Percentiles rank a stretch among this genome's conserved stretches.
Conservation (phyloP, 2,329 filamentous ascomycete genomes). For the Xenosphaeropsis pyriputrescens region DNA sequence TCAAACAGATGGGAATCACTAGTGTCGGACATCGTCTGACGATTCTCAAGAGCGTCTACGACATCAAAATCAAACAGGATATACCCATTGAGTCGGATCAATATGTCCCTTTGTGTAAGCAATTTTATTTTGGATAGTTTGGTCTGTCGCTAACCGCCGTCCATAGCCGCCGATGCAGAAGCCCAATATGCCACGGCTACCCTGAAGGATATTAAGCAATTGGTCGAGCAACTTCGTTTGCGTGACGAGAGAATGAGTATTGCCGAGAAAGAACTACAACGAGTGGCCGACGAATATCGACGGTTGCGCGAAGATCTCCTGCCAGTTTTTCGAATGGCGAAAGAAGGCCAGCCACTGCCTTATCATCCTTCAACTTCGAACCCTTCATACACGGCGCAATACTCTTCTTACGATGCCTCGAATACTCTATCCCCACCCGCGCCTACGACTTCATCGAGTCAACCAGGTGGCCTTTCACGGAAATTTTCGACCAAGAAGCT, state of each 20-base stretch:
- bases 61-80: constrained; percentile 88
- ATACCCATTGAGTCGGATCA: constrained; percentile 84
- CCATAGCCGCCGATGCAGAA: constrained; percentile 72
- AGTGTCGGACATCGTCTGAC: constrained; percentile 92
- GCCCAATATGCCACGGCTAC: constrained; percentile 77
- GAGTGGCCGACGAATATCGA: constrained; percentile 77
- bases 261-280: constrained; percentile 69
- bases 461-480: constrained; percentile 44
- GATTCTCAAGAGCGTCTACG: constrained; percentile 91
- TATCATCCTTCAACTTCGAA: constrained; percentile 17
- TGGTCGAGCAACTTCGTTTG: constrained; percentile 78
- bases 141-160: not conserved
- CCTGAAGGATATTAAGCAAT: constrained; percentile 79
- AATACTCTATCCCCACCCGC: constrained; percentile 38
- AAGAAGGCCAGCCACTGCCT: constrained; percentile 82
- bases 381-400: constrained; percentile 11
- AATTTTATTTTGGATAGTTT: no score
- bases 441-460: constrained; percentile 35
- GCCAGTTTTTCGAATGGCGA: constrained; percentile 77
- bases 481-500: constrained; percentile 67
- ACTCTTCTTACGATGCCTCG: constrained; percentile 29
- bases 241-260: constrained; percentile 81
- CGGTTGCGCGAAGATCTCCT: constrained; percentile 83
- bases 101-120: constrained; percentile 82
- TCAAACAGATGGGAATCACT: constrained; percentile 86